phyloP scores from a whole-genome alignment of 1,284 basidiomycete genomes.

The Malassezia brasiliensis region DNA sequence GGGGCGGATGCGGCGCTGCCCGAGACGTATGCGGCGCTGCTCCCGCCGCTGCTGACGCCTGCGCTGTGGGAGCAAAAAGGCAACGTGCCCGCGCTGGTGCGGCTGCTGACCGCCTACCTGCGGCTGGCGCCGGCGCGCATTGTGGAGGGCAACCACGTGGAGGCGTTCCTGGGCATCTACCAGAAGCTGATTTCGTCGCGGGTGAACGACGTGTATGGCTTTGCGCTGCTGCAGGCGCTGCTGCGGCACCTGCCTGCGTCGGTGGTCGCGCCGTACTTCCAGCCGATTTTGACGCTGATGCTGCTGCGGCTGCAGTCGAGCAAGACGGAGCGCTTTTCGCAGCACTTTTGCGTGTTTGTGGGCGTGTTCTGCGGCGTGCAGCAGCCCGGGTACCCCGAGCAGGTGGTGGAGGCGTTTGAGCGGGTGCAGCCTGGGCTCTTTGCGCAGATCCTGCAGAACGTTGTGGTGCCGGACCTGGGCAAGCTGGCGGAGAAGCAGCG shows the following conservation, averaged over 20 bases:
- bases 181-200: conserved; percentile 84
- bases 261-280: conserved; percentile 64
- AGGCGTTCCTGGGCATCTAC: conserved; percentile 74
- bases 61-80: conserved; percentile 86
- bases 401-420: conserved; percentile 66
- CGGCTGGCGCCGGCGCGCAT: conserved; percentile 62
- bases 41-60: conserved; percentile 76
- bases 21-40: conserved; percentile 64
- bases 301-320: conserved; percentile 74
- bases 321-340: conserved; percentile 81
- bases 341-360: conserved; percentile 71
- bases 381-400: conserved; percentile 66
- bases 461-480: conserved; percentile 70
- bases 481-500: conserved; percentile 71
- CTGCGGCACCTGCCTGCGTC: conserved; percentile 65
- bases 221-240: conserved; percentile 75
- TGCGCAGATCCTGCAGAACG: conserved; percentile 66
- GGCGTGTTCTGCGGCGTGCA: conserved; percentile 66
- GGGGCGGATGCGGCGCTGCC: conserved; percentile 54
- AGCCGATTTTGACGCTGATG: conserved; percentile 68
- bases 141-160: conserved; percentile 64
- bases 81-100: conserved; percentile 86
- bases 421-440: conserved; percentile 77
- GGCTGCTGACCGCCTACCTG: conserved; percentile 76
- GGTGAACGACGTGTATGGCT: conserved; percentile 78